Evolutionary conservation across 2,329 filamentous ascomycete genomes (phyloP), one percentile per base, ranked within the genome.

Genomic region (Lojkania enalia): DNA sequence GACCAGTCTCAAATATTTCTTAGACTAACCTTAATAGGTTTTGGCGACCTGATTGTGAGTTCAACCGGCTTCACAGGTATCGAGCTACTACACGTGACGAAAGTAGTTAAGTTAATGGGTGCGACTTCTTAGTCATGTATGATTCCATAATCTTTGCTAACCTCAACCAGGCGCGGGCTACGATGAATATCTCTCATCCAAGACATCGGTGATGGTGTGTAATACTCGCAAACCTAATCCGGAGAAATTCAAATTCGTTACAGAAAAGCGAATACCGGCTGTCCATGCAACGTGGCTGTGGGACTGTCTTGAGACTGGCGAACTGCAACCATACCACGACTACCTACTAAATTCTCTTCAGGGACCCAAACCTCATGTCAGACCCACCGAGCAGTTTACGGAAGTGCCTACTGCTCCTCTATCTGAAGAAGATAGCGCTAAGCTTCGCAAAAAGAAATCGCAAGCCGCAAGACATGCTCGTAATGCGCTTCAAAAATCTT

Each of bases 201-300:
- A 82, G 23, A 83, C 83, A n/a, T 89, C 86, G 12, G 75, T 97
- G 14, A 75, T 99, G 2, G 71, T 99, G n/a, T 90, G 86, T 63
- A 82, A 83, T 44, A 77, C 75, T 69, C 30, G 55, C 3, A 74
- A 75, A 1, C 77, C 71, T 31, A 90, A 71, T 73, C 80, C 65
- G 45, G 86, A 94, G 53, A 99, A 99, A 70, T 74, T 94, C 14
- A 82, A 86, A 33, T 85, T 89, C 61, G 90, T 90, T 0, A 67
- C 83, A 6, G 79, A 85, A 57, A 88, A 88, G 77, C 79, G 79
- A 3, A 86, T 97, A 9, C 88, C 90, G 2, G 83, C 92, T n/a
- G 87, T 97, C 9, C 80, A 80, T 5, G 81, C 83, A 14, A 81
- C 86, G 16, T 99, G 94, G 94, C 75, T 99, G 2, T 94, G 88